Base-by-base conservation (phyloP, 2,329 filamentous ascomycete genomes). In the Scorias spongiosa region DNA sequence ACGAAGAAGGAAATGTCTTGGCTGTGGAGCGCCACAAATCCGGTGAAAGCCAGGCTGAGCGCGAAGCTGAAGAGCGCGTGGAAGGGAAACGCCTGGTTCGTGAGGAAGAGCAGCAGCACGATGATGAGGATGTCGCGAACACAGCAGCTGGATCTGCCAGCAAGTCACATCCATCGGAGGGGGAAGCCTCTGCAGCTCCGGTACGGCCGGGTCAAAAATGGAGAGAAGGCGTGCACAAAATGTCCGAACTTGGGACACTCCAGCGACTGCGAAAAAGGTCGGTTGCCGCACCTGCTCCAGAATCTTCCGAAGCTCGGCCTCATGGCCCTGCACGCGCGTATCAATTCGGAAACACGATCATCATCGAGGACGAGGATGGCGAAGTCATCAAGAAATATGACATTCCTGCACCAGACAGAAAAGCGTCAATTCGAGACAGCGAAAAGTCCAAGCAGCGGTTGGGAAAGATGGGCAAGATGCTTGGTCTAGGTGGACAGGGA, bases 381-480 rank as follows among this genome's bases (percentile, higher is more conserved):
- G 85, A 93, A 59, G 85, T 93, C 29, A 75, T 93, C 58, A 88
- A 88, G 66, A 80, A 84, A 45, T 88, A 87, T 57, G 80, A 88
- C 49, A 72, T 89, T 26, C 80, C 81, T 1, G 65, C 71, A 0
- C 63, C 74, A 2, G 50, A 51, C 4, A 51, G 56, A 20, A 75
- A 71, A 49, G 20, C 38, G 2, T 28, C 38, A 12, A 18, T 18
- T 17, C 45, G 38, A 17, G 47, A 56, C 29, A 42, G 48, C 5
- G 48, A 49, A 10, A 53, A 51, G 44, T 66, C 57, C 51, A 64
- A 61, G 46, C 66, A 71, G 44, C 68, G 48, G 50, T 55, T 63
- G 60, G 68, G 59, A 48, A 68, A 52, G 56, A 71, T 61, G 80
- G 76, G 78, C 51, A 59, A 68, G 52, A 61, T 74, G 70, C 56